A percentile compares a stretch with the other conserved stretches of the same genome.
Conservation (phyloP, 208 protist species). For the Vickermania spadyakhi region DNA sequence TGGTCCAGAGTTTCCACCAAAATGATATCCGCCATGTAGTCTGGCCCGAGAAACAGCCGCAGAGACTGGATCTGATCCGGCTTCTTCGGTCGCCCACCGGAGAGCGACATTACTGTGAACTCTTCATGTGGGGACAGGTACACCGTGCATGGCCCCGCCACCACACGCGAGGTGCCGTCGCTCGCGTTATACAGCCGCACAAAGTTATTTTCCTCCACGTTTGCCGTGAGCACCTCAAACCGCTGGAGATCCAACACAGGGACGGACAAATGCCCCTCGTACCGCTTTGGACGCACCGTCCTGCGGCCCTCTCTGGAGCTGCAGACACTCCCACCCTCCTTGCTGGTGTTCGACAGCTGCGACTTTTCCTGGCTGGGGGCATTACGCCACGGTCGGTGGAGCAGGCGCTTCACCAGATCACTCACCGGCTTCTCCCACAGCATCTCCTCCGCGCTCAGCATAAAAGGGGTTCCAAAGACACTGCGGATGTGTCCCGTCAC, state of each 20-base stretch:
- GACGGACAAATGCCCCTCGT: neutral
- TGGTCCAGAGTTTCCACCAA: constrained; percentile 94
- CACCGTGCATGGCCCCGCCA: constrained; percentile 56
- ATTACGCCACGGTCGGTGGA: constrained; percentile 17
- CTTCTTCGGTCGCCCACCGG: constrained; percentile 77
- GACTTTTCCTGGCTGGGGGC: neutral
- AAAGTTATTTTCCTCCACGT: constrained; percentile 90
- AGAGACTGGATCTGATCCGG: constrained; percentile 87
- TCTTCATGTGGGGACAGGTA: constrained; percentile 70
- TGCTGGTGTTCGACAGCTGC: too few species aligned
- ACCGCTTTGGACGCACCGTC: neutral
- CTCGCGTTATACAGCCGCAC: constrained; percentile 93
- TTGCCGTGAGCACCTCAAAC: constrained; percentile 62
- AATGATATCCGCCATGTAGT: constrained; percentile 93
- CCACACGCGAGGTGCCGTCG: constrained; percentile 71
- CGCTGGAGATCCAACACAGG: constrained; percentile 9
- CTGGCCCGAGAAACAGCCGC: constrained; percentile 89
- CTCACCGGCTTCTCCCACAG: constrained; percentile 72
- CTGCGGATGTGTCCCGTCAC: constrained; percentile 62
- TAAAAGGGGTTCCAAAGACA: constrained; percentile 38
- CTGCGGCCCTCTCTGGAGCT: neutral
- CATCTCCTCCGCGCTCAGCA: constrained; percentile 64
- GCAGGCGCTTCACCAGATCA: constrained; percentile 33
- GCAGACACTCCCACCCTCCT: neutral
- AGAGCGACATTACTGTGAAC: constrained; percentile 71